Conservation (phyloP, 352 stramenopile genomes). For the Globisporangium sylvaticum region DNA sequence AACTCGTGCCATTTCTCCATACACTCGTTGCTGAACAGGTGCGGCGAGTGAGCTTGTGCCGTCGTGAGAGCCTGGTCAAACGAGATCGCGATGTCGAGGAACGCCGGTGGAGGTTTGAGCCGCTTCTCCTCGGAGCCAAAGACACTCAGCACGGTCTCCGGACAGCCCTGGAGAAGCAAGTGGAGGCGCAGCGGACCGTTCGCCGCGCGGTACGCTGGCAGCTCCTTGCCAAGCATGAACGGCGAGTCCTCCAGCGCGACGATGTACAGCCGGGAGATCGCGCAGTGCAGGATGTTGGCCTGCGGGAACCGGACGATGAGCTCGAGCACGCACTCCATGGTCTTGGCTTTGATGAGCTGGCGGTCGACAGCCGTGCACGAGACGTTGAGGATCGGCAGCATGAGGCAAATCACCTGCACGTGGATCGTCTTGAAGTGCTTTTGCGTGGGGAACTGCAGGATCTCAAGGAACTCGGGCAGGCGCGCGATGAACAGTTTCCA, state of each 20-base stretch:
- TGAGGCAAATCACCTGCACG: conserved; percentile 69
- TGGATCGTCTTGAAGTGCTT: conserved; percentile 55
- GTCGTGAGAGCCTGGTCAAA: conserved; percentile 68
- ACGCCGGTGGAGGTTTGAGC: conserved; percentile 33
- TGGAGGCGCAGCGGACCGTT: conserved; percentile 53
- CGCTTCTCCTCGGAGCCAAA: conserved; percentile 24
- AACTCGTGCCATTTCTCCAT: conserved; percentile 52
- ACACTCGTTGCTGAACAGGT: conserved; percentile 32
- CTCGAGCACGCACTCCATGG: conserved; percentile 71
- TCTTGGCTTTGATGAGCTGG: conserved; percentile 31
- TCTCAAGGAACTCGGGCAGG: conserved; percentile 35
- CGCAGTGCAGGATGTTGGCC: conserved; percentile 73
- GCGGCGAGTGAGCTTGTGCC: conserved; percentile 50
- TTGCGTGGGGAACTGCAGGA: conserved; percentile 24
- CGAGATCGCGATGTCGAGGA: conserved; percentile 72
- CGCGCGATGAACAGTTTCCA: conserved; percentile 54
- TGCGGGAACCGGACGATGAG: conserved; percentile 90
- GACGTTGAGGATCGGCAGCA: conserved; percentile 74
- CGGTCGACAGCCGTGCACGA: conserved; percentile 56
- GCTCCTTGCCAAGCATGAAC: conserved; percentile 77
- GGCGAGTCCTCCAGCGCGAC: conserved; percentile 75
- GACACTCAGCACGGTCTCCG: conserved; percentile 38
- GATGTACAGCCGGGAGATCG: conserved; percentile 66
- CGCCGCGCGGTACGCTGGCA: conserved; percentile 51
- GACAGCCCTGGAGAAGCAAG: conserved; percentile 41